Evolutionary conservation across 1,139 yeast genomes (phyloP), one percentile per base, ranked within the genome.

Genomic region (Lodderomyces pseudojiufengensis): DNA sequence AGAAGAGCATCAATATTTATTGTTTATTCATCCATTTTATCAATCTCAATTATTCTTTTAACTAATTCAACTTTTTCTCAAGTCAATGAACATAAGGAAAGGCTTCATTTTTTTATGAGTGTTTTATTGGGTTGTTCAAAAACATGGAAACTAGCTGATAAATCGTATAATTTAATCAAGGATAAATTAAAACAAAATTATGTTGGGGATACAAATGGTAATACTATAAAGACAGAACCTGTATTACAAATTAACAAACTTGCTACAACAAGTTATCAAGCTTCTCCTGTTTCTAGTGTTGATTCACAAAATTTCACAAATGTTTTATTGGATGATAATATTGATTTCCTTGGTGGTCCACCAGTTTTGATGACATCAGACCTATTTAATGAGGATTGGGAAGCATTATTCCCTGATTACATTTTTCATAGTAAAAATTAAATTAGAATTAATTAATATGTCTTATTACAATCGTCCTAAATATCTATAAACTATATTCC

Each of bases 341-440:
- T 65, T 27, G 73, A 65, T 30, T 67, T 69, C 47, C 63, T 71
- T 44, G 77, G 77, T 10, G 77, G 78, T 3, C 78, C 77, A 1
- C 77, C 77, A 3, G 70, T 72, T 13, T 63, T 71, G 38, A 71
- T 72, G 76, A 70, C 77, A 0, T 69, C 76, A 2, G 76, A 70
- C 43, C 59, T 70, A 47, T 66, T 69, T 45, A 65, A 66, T 41
- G 74, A 69, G 43, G 75, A 70, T 45, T 72, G 77, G 78, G 77
- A 68, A 36, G 57, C 71, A 1, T 56, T 72, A 37, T 71, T 72
- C 42, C 74, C 75, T 0, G 73, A 68, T 41, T 65, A 65, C 40
- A 46, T 57, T 15, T 41, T 56, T 25, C 49, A 51, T 36, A 43
- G 47, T 11, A 50, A 46, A 34, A 44, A 41, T 34, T 42, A 32